These are phyloP conservation scores for Boletus tomentosulus DNA, from an alignment of 768 basidiomycete genomes.

Conservation along the genomic window DNA sequence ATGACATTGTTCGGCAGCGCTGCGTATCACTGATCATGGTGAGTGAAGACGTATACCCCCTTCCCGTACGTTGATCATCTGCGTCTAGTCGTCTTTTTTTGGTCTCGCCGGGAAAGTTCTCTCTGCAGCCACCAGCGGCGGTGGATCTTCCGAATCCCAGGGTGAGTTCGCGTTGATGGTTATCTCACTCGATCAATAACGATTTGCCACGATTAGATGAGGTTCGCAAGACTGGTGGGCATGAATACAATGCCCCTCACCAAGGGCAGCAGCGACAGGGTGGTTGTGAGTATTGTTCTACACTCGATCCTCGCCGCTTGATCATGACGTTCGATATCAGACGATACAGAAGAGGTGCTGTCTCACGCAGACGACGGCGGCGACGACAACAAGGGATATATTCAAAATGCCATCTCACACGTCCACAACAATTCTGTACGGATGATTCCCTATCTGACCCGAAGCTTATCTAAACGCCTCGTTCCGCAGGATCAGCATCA, in stretches of 20 bases:
- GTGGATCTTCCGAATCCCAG: slow-evolving; percentile 2
- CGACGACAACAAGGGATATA: slow-evolving; percentile 4
- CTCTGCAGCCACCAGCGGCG: slow-evolving; percentile 39
- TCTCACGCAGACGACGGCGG: slow-evolving; percentile 38
- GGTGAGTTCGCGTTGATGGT: slow-evolving; percentile 4
- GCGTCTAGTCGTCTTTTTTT: slow-evolving; percentile 56
- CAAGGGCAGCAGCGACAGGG: slow-evolving; percentile 31
- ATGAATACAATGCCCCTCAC: slow-evolving; percentile 57
- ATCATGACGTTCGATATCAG: slow-evolving; percentile 33
- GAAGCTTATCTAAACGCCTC: not conserved
- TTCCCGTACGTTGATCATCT: not conserved
- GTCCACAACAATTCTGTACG: slow-evolving; percentile 21
- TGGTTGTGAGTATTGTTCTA: slow-evolving; percentile 19
- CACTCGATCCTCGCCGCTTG: slow-evolving; percentile 1
- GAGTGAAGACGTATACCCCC: not conserved
- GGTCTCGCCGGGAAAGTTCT: slow-evolving; percentile 67
- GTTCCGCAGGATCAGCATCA: slow-evolving; percentile 12
- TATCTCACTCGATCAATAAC: not conserved
- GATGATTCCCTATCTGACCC: not conserved
- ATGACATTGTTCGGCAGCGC: slow-evolving; percentile 10
- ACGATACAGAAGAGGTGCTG: slow-evolving; percentile 60
- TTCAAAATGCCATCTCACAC: slow-evolving; percentile 19
- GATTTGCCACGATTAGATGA: slow-evolving; percentile 31
- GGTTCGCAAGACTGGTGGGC: slow-evolving; percentile 56
- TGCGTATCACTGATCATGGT: slow-evolving; percentile 22